phyloP scores from a whole-genome alignment of 257 asterid genomes.

The Cinchona pubescens region DNA sequence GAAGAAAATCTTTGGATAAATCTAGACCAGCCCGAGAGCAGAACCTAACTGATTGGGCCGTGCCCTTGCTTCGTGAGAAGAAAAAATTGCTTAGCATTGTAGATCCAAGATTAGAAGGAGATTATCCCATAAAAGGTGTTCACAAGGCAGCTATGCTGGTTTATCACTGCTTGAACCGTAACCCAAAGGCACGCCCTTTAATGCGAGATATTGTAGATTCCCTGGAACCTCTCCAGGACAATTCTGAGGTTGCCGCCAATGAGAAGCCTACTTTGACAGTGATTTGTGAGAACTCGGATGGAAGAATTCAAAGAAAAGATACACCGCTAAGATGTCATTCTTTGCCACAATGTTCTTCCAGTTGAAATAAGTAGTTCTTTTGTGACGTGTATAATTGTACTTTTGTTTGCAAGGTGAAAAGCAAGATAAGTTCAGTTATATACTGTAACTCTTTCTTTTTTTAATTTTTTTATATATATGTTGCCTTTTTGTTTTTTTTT shows the following conservation, averaged over 20 bases:
- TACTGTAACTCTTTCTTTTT: no score
- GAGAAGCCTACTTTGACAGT: constrained; percentile 44
- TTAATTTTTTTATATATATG: no score
- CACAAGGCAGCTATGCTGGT: constrained; percentile 89
- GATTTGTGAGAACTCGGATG: constrained; percentile 33
- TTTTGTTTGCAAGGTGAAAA: background rate
- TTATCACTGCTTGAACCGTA: constrained; percentile 77
- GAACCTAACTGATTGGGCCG: constrained; percentile 91
- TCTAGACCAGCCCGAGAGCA: constrained; percentile 73
- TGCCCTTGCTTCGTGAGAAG: constrained; percentile 74
- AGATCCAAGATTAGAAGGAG: constrained; percentile 76
- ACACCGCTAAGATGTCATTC: constrained; percentile 16
- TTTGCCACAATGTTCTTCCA: no score
- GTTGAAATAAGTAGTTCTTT: background rate
- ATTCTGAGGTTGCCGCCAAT: constrained; percentile 28
- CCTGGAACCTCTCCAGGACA: constrained; percentile 74
- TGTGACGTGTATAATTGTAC: background rate
- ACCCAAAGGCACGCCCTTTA: constrained; percentile 84
- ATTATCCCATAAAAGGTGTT: constrained; percentile 67
- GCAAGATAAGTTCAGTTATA: background rate
- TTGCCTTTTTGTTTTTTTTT: background rate
- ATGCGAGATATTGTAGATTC: constrained; percentile 92
- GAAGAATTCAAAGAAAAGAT: constrained; percentile 24
- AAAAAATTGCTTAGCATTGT: constrained; percentile 67
- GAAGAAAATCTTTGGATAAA: constrained; percentile 75